Percentiles rank a stretch among this genome's conserved stretches.
Conservation (phyloP, 495 filamentous ascomycete species). For the Friedmanniomyces simplex region DNA sequence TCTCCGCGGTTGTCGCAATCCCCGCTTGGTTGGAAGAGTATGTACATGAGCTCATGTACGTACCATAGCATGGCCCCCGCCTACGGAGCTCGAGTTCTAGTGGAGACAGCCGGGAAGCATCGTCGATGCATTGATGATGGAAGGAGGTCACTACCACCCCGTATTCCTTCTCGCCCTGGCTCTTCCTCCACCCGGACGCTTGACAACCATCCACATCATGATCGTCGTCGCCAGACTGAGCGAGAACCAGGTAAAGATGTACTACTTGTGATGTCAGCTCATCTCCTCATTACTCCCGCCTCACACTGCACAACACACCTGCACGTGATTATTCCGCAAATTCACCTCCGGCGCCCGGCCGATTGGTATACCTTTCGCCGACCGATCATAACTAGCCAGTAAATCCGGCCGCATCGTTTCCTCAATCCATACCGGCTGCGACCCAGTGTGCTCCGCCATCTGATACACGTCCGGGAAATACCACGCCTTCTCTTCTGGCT, state of each 20-base stretch:
- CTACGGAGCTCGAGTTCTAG: no score
- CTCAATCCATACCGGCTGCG: constrained; percentile 88
- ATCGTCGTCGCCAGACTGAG: constrained; percentile 75
- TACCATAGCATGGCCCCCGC: no score
- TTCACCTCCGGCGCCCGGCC: constrained; percentile 87
- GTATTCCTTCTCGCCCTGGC: neutral
- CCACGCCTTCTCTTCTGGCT: constrained; percentile 70
- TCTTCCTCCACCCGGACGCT: neutral
- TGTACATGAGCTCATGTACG: no score
- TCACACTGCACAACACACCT: neutral
- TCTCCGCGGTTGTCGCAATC: no score
- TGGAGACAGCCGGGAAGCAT: no score
- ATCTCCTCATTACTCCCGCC: constrained; percentile 28
- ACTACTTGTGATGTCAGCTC: constrained; percentile 37
- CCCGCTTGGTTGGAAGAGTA: no score
- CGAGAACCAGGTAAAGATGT: constrained; percentile 97
- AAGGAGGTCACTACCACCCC: neutral
- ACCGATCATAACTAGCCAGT: constrained; percentile 56
- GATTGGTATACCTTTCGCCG: constrained; percentile 78
- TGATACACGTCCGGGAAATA: constrained; percentile 90
- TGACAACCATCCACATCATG: constrained; percentile 80
- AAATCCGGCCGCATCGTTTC: constrained; percentile 86
- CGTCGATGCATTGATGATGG: no score
- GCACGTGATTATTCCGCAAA: constrained; percentile 75
- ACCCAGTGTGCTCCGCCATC: constrained; percentile 80